phyloP scores from a whole-genome alignment of 257 asterid species.

The Anisodus acutangulus region DNA sequence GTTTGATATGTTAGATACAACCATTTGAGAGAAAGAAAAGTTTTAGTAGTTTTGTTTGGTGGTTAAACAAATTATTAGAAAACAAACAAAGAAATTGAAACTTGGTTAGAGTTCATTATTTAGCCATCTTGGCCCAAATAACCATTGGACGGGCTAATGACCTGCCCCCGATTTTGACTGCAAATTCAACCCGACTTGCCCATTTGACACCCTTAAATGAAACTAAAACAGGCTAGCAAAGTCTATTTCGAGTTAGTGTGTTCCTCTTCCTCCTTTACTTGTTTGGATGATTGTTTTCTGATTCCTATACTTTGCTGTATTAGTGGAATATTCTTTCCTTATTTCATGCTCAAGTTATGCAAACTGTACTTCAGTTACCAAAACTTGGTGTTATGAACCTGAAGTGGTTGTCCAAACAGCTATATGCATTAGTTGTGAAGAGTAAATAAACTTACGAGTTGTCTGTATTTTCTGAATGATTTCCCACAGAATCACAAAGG shows the following conservation, averaged over 20 bases:
- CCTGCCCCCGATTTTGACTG: not conserved
- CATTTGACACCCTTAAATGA: not conserved
- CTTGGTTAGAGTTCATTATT: constrained; percentile 7
- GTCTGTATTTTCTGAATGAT: not conserved
- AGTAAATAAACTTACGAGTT: not conserved
- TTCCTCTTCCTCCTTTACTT: not conserved
- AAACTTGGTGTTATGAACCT: not conserved
- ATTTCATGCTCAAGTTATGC: constrained; percentile 2
- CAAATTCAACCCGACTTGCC: not conserved
- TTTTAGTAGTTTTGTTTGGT: not conserved
- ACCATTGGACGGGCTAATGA: not conserved
- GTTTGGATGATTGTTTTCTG: not conserved
- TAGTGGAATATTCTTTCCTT: not conserved
- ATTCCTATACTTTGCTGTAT: not conserved
- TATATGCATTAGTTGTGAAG: not conserved
- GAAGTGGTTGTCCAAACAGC: not conserved
- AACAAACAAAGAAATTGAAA: not conserved
- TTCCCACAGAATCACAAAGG: not conserved
- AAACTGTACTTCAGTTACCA: not conserved
- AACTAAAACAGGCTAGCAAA: not conserved
- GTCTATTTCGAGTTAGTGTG: not conserved
- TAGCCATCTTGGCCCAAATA: not conserved
- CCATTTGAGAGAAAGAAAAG: not conserved
- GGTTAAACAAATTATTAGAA: not conserved
- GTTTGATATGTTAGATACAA: not conserved